Conservation (phyloP, 805 yeast genomes). For the Jamesozyma gamospora region DNA sequence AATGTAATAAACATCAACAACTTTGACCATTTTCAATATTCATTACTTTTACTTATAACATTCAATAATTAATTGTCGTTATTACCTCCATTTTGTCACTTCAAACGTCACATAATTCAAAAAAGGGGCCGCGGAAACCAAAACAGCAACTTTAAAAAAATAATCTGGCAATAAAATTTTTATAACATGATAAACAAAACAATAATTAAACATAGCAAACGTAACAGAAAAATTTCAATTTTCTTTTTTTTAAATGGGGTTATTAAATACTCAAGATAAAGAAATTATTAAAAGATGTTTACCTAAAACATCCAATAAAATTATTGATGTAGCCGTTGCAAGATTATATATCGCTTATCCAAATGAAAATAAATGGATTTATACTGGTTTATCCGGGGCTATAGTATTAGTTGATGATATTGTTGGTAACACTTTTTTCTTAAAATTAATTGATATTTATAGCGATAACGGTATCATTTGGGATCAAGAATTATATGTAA, state of each 20-base stretch:
- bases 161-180: no score
- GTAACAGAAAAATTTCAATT: background rate
- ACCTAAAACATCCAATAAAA: conserved; percentile 80
- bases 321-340: conserved; percentile 85
- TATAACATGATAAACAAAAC: no score
- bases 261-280: conserved; percentile 53
- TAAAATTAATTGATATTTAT: conserved; percentile 76
- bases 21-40: no score
- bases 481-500: conserved; percentile 92
- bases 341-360: conserved; percentile 86
- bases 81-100: no score
- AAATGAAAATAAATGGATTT: conserved; percentile 67
- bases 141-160: no score
- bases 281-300: conserved; percentile 82
- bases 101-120: no score
- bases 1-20: no score
- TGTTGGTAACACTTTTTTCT: conserved; percentile 87
- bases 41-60: no score
- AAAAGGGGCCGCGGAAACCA: no score
- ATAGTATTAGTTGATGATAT: conserved; percentile 78
- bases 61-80: no score
- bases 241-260: conserved; percentile 24
- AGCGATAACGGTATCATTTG: conserved; percentile 84
- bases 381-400: conserved; percentile 86
- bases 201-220: no score